phyloP scores from a whole-genome alignment of 169 alveolate genomes.

The Plasmodium chabaudi region DNA sequence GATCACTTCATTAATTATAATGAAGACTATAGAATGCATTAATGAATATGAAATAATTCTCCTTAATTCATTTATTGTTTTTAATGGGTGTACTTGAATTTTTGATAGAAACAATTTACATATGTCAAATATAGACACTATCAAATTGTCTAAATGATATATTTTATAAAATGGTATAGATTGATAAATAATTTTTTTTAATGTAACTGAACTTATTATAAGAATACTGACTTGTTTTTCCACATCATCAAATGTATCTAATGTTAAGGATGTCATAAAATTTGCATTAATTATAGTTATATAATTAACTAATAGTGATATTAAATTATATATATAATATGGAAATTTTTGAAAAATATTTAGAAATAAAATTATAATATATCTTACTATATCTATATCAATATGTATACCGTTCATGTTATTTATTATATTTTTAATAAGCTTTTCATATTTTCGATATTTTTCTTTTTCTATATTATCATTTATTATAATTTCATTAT shows the following conservation, averaged over 20 bases:
- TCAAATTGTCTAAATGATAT: slow-evolving; percentile 51
- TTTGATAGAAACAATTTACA: slow-evolving; percentile 72
- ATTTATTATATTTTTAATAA: slow-evolving; percentile 41
- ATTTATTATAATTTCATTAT: slow-evolving; percentile 36
- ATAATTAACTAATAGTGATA: slow-evolving; percentile 71
- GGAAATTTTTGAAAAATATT: slow-evolving; percentile 57
- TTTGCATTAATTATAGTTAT: slow-evolving; percentile 72
- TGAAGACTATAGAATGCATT: slow-evolving; percentile 44
- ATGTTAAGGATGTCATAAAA: slow-evolving; percentile 75
- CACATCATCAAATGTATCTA: slow-evolving; percentile 73
- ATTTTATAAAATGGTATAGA: slow-evolving; percentile 34
- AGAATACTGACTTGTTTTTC: slow-evolving; percentile 76
- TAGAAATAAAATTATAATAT: slow-evolving; percentile 46
- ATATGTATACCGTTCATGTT: slow-evolving; percentile 71
- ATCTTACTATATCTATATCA: slow-evolving; percentile 57
- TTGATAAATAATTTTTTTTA: slow-evolving; percentile 38
- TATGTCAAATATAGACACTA: slow-evolving; percentile 64
- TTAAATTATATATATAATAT: slow-evolving; percentile 53
- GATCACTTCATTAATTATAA: slow-evolving; percentile 14
- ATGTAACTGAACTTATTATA: slow-evolving; percentile 52
- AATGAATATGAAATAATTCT: slow-evolving; percentile 55
- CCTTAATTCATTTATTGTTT: slow-evolving; percentile 72
- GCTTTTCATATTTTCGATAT: slow-evolving; percentile 61
- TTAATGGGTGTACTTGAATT: slow-evolving; percentile 68
- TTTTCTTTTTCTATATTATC: slow-evolving; percentile 44